Evolutionary conservation across 768 basidiomycete genomes (phyloP).

Genomic region (Pulveroboletus sp.): DNA sequence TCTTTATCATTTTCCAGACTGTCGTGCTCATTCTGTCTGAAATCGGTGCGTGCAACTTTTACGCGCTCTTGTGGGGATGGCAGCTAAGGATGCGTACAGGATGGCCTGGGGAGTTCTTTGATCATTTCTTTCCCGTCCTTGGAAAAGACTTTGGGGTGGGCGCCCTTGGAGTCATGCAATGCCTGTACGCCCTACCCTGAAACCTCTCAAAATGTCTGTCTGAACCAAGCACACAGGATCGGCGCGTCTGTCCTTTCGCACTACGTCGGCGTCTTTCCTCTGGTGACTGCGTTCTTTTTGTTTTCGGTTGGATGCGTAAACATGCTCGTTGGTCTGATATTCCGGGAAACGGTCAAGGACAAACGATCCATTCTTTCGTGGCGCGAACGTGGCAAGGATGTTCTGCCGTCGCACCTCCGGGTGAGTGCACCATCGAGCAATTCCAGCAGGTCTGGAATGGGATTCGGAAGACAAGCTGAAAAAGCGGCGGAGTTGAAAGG

Average conservation of each 20-base stretch:
- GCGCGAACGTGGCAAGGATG: slow-evolving; percentile 55
- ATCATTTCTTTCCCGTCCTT: slow-evolving; percentile 89
- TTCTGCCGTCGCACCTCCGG: slow-evolving; percentile 45
- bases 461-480: slow-evolving; percentile 82
- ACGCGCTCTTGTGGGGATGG: not conserved
- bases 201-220: no score
- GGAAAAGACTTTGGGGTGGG: slow-evolving; percentile 84
- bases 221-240: slow-evolving; percentile 37
- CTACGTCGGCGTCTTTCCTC: slow-evolving; percentile 78
- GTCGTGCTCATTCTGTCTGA: slow-evolving; percentile 59
- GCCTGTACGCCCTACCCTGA: slow-evolving; percentile 50
- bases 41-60: slow-evolving; percentile 34
- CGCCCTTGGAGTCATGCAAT: slow-evolving; percentile 83
- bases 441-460: slow-evolving; percentile 47
- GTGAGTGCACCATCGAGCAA: slow-evolving; percentile 13
- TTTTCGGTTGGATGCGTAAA: slow-evolving; percentile 83
- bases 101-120: slow-evolving; percentile 78
- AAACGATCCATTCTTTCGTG: slow-evolving; percentile 68
- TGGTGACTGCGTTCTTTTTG: slow-evolving; percentile 84
- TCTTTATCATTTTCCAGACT: slow-evolving; percentile 83
- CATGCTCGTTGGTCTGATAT: slow-evolving; percentile 78
- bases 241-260: slow-evolving; percentile 72
- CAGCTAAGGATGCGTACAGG: slow-evolving; percentile 28
- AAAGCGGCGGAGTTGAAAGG: slow-evolving; percentile 72
- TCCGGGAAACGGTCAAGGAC: slow-evolving; percentile 63